Evolutionary conservation across 169 alveolate genomes (phyloP), one percentile per base, ranked within the genome.

Genomic region (Eimeria zaria): DNA sequence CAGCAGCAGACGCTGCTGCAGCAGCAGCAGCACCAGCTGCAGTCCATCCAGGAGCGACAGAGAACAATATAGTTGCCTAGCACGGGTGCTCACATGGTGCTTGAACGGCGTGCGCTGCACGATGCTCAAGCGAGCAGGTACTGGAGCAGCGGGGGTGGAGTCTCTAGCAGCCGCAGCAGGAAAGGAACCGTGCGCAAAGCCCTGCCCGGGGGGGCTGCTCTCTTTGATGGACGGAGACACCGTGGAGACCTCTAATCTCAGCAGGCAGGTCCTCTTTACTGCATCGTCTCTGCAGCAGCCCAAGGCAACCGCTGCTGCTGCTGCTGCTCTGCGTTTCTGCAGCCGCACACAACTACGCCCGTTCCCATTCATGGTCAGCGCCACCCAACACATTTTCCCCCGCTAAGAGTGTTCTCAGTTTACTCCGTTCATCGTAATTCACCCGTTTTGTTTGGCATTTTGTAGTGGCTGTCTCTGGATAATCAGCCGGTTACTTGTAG

Each of bases 151-250:
- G 12, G 85, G 48, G n/a, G 48, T 30, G n/a, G 73, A 55, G 33
- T 39, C 73, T 22, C 9, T 60, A 14, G 85, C 85, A 67, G 84
- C 55, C 11, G 85, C 73, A 41, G 85, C 85, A 67, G 73, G 60
- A 36, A 36, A 24, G 64, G 58, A n/a, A 9, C 20, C 41, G 46
- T 58, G 55, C 27, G 85, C 69, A 22, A 33, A 18, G 73, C 36
- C 9, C 48, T 62, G 91, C 97, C 98, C 20, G 30, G 44, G 64
- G 58, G 96, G 91, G 73, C 44, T 44, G 89, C 71, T 99, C 24
- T 97, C 99, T 1, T 99, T 99, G 46, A 99, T 99, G 12, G 99
- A 99, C 97, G 99, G 99, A 97, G 99, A 99, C 95, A 97, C 98
- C 83, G 99, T 99, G 73, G 99, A 99, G 96, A 97, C 99, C n/a